phyloP scores from a whole-genome alignment of 345 rosid species.

The Salix arbutifolia region DNA sequence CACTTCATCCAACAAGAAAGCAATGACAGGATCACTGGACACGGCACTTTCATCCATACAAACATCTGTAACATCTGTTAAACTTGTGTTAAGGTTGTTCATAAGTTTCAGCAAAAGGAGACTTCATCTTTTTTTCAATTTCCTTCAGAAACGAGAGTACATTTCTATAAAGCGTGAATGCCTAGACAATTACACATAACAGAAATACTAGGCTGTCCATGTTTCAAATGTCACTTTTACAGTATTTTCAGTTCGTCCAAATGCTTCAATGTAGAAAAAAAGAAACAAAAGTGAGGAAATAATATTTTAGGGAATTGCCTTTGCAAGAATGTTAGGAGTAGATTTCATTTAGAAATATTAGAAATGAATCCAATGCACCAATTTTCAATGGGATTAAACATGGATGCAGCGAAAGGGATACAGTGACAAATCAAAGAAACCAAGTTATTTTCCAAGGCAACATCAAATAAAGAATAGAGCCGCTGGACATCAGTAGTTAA shows the following conservation, averaged over 20 bases:
- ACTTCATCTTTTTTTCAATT: background rate
- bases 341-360: background rate
- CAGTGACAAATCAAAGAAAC: slow-evolving; percentile 85
- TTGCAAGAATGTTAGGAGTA: background rate
- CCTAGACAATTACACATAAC: background rate
- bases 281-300: background rate
- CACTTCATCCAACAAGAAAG: slow-evolving; percentile 98
- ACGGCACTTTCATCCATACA: slow-evolving; percentile 99
- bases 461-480: slow-evolving; percentile 81
- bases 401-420: slow-evolving; percentile 44
- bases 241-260: background rate
- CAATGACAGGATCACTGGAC: slow-evolving; percentile 87
- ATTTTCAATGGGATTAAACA: background rate
- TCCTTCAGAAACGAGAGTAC: background rate
- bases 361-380: background rate
- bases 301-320: background rate
- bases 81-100: slow-evolving; percentile 46
- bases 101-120: slow-evolving; percentile 5
- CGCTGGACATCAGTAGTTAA: slow-evolving; percentile 70
- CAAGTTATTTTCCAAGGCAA: slow-evolving; percentile 80
- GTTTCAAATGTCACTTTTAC: background rate
- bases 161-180: background rate
- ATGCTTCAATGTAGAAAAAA: background rate
- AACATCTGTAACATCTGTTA: slow-evolving; percentile 82
- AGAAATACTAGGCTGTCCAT: background rate